phyloP scores from a whole-genome alignment of 805 yeast species.

The Jamesozyma gamospora region DNA sequence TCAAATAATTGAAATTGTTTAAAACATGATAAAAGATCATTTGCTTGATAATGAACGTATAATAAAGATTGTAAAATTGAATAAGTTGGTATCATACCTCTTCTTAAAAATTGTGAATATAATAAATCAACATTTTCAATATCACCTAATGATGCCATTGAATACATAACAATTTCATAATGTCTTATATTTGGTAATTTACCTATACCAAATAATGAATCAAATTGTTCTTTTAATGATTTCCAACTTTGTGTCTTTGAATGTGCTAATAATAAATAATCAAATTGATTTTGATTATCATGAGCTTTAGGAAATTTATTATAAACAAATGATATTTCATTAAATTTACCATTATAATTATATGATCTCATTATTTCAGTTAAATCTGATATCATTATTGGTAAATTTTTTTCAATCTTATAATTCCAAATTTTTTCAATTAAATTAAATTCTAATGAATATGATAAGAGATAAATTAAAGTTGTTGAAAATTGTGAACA shows the following conservation, averaged over 20 bases:
- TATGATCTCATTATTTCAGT: constrained; percentile 20
- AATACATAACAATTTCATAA: constrained; percentile 51
- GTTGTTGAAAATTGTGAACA: constrained; percentile 26
- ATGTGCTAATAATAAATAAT: constrained; percentile 38
- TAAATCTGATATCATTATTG: constrained; percentile 13
- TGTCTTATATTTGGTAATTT: constrained; percentile 44
- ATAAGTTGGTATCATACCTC: constrained; percentile 39
- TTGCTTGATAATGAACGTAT: constrained; percentile 17
- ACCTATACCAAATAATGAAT: constrained; percentile 44
- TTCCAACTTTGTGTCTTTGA: constrained; percentile 41
- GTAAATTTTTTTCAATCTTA: constrained; percentile 17
- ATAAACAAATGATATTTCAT: constrained; percentile 30
- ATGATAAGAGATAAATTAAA: constrained; percentile 14
- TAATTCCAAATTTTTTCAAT: constrained; percentile 27
- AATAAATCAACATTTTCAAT: constrained; percentile 39
- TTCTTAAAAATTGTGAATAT: constrained; percentile 36
- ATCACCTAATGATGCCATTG: constrained; percentile 45
- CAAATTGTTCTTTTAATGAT: constrained; percentile 46
- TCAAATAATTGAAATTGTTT: constrained; percentile 24
- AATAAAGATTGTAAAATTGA: constrained; percentile 23
- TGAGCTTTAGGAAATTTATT: constrained; percentile 34
- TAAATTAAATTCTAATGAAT: constrained; percentile 7
- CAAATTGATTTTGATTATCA: constrained; percentile 36
- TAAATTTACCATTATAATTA: constrained; percentile 13
- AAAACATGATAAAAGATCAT: constrained; percentile 20